Base-by-base conservation (phyloP, 169 alveolate species). In the Plasmodium yoelii region DNA sequence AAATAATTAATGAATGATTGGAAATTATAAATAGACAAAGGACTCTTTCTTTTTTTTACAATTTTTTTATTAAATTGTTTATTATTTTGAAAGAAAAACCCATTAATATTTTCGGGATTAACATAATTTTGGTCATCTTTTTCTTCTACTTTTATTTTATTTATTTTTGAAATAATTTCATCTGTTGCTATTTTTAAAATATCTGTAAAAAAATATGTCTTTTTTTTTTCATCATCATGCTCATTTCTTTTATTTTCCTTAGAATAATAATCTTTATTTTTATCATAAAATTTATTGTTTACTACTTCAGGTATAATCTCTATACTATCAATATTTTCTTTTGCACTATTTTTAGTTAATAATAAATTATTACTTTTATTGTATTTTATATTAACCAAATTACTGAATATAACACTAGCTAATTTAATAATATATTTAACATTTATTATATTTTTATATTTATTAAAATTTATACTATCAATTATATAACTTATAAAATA, bases 131-230 rank as follows among this genome's bases (percentile, higher is more conserved):
- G 59, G 0, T 24, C 91, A 2, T 57, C 74, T 57, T 86, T 86
- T 70, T 86, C 91, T 18, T 86, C 87, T 46, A 71, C 13, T 63
- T 86, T 86, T 70, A 86, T 86, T 69, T 86, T 86, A 61, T 55
- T 86, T 24, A 86, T 86, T 70, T 86, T 68, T 10, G 87, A 70
- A 18, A 68, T 61, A 44, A 86, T 69, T 59, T 86, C 91, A 46
- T 70, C 91, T 24, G 86, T 86, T 51, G 91, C 91, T 28, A 71
- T 70, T 86, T 86, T 86, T 70, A 86, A 26, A 18, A 86, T 15
- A 49, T 68, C 87, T 13, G 87, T 46, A 49, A 86, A 86, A 47
- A 86, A 69, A 49, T 60, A 6, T 18, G 67, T 26, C 12, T 86
- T 86, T 61, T 70, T 68, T 18, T 63, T 28, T 57, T 69, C 74